Conservation (phyloP, 2,329 filamentous ascomycete species). For the Fusarium temperatum region DNA sequence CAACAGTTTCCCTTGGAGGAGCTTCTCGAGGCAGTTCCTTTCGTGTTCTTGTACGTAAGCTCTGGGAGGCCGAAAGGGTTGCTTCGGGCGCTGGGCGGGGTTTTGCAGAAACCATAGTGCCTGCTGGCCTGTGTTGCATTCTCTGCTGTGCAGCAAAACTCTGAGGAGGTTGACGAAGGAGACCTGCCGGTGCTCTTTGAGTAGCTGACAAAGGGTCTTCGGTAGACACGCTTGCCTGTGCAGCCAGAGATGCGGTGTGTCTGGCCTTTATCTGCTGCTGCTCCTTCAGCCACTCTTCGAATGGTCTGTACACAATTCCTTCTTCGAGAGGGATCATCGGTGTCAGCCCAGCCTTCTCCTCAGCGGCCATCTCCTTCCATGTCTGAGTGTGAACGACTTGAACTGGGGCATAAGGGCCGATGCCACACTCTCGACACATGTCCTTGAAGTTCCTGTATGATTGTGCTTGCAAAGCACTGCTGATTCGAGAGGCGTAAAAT, state of each 20-base stretch:
- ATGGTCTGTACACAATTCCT: constrained; percentile 71
- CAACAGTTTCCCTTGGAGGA: constrained; percentile 33
- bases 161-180: constrained; percentile 65
- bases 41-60: constrained; percentile 41
- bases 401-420: constrained; percentile 63
- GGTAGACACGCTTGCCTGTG: constrained; percentile 40
- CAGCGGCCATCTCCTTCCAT: constrained; percentile 73
- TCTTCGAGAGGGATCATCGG: constrained; percentile 70
- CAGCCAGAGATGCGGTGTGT: constrained; percentile 43
- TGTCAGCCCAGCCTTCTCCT: constrained; percentile 72
- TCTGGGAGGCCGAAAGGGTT: constrained; percentile 42
- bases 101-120: constrained; percentile 35
- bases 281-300: constrained; percentile 68
- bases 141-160: constrained; percentile 74
- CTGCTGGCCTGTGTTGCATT: constrained; percentile 60
- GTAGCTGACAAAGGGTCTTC: constrained; percentile 48
- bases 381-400: constrained; percentile 63
- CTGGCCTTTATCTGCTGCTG: constrained; percentile 53
- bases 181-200: constrained; percentile 51
- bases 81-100: constrained; percentile 40
- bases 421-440: constrained; percentile 66
- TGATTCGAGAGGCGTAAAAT: constrained; percentile 63
- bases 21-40: constrained; percentile 42
- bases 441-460: constrained; percentile 64
- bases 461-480: constrained; percentile 54